Evolutionary conservation across 805 yeast genomes (phyloP).

Genomic region (Pichia rugopelliculosa): DNA sequence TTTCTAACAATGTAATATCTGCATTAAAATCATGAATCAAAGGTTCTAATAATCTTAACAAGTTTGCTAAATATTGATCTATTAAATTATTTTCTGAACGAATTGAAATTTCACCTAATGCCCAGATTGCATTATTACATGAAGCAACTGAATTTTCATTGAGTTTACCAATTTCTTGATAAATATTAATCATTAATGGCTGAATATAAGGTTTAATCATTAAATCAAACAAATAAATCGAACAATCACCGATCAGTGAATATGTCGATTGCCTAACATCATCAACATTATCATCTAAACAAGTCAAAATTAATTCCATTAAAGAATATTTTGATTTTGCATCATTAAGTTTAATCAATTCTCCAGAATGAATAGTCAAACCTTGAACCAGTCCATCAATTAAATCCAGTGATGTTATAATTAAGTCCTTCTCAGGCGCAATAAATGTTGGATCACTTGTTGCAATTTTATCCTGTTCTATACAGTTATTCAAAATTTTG

Average conservation of each 20-base stretch:
- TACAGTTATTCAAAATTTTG: slow-evolving; percentile 58
- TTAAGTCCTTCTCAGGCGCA: slow-evolving; percentile 84
- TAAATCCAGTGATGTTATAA: slow-evolving; percentile 82
- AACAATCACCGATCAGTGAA: slow-evolving; percentile 87
- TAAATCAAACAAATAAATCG: slow-evolving; percentile 45
- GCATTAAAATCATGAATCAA: slow-evolving; percentile 48
- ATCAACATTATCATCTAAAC: slow-evolving; percentile 65
- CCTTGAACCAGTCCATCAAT: slow-evolving; percentile 94
- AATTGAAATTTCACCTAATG: slow-evolving; percentile 79
- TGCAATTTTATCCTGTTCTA: slow-evolving; percentile 58
- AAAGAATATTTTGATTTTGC: slow-evolving; percentile 27
- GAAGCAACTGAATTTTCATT: slow-evolving; percentile 47
- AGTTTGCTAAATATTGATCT: slow-evolving; percentile 44
- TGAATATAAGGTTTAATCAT: slow-evolving; percentile 42
- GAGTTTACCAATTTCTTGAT: slow-evolving; percentile 54
- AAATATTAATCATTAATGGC: slow-evolving; percentile 56
- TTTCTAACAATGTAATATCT: slow-evolving; percentile 66
- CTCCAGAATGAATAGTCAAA: slow-evolving; percentile 54
- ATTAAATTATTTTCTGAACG: slow-evolving; percentile 41
- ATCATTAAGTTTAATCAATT: slow-evolving; percentile 35
- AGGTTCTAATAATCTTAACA: slow-evolving; percentile 51
- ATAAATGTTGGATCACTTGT: slow-evolving; percentile 58
- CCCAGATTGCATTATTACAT: slow-evolving; percentile 89
- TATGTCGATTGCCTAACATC: slow-evolving; percentile 93
- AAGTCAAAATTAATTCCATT: slow-evolving; percentile 55